Evolutionary conservation across 352 stramenopile genomes (phyloP).

Genomic region (Halophytophthora batemanensis): DNA sequence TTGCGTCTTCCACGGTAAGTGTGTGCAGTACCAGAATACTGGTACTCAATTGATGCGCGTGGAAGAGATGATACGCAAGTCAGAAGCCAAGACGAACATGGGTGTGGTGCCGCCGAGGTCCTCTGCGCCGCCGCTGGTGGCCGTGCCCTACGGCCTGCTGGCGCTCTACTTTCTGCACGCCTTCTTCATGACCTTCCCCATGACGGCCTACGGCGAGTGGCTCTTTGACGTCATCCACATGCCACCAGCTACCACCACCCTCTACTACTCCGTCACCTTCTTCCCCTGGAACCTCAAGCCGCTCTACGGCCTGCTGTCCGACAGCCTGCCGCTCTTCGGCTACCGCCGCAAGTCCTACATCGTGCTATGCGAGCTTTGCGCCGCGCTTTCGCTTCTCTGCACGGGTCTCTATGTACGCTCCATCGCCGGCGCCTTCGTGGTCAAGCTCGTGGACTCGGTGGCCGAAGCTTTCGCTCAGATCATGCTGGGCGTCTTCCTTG

Average conservation of each 20-base stretch:
- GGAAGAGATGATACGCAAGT: not conserved
- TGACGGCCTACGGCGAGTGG: constrained; percentile 72
- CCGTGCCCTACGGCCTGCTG: constrained; percentile 52
- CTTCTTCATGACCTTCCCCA: constrained; percentile 76
- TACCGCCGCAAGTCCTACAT: constrained; percentile 86
- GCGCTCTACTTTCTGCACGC: constrained; percentile 78
- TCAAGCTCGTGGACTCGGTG: constrained; percentile 64
- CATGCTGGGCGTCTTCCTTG: constrained; percentile 78
- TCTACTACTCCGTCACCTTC: constrained; percentile 84
- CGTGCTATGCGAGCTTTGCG: constrained; percentile 57
- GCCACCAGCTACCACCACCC: constrained; percentile 63
- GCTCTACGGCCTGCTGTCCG: constrained; percentile 74
- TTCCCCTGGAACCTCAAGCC: constrained; percentile 87
- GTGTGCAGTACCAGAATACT: constrained; percentile 8
- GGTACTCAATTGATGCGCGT: not conserved
- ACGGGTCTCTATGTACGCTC: constrained; percentile 55
- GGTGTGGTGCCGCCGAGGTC: no score
- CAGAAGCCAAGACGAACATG: no score
- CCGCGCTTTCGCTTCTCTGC: constrained; percentile 49
- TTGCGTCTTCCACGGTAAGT: constrained; percentile 7
- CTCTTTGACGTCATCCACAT: constrained; percentile 79
- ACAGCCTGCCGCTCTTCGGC: constrained; percentile 67
- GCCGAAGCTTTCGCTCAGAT: constrained; percentile 79
- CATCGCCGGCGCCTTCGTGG: constrained; percentile 58
- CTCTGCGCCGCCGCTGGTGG: constrained; percentile 6